phyloP scores from a whole-genome alignment of 2,329 filamentous ascomycete genomes.

The Aspergillus aculeatinus region DNA sequence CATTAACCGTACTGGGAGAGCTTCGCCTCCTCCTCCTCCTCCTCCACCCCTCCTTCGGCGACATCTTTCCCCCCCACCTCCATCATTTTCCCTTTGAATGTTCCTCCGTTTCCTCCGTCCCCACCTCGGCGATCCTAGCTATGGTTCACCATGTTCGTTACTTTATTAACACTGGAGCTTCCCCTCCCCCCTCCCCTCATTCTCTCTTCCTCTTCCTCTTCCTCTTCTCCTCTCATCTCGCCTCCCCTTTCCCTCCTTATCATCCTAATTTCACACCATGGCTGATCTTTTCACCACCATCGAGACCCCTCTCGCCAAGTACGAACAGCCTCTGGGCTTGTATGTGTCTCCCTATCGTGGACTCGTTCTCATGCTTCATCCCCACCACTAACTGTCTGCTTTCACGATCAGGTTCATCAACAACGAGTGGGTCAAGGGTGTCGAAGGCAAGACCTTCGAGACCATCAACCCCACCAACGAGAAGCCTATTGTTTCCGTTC shows the following conservation, averaged over 20 bases:
- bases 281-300: constrained; percentile 33
- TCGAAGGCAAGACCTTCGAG: constrained; percentile 87
- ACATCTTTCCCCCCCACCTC: background rate
- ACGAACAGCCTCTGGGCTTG: constrained; percentile 41
- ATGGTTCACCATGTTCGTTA: background rate
- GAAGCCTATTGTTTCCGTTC: constrained; percentile 77
- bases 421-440: constrained; percentile 66
- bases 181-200: background rate
- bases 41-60: constrained; percentile 3
- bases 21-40: too few species aligned
- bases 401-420: constrained; percentile 44
- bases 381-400: background rate
- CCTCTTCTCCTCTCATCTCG: constrained; percentile 5
- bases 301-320: constrained; percentile 37
- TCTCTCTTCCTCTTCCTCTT: background rate
- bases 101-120: background rate
- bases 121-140: background rate
- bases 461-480: constrained; percentile 86
- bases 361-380: background rate
- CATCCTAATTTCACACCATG: constrained; percentile 16
- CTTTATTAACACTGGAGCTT: background rate
- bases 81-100: background rate
- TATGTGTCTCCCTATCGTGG: constrained; percentile 23
- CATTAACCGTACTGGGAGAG: too few species aligned
- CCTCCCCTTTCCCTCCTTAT: background rate